phyloP scores from a whole-genome alignment of 2,329 filamentous ascomycete species.

The Pseudodiploospora longispora region DNA sequence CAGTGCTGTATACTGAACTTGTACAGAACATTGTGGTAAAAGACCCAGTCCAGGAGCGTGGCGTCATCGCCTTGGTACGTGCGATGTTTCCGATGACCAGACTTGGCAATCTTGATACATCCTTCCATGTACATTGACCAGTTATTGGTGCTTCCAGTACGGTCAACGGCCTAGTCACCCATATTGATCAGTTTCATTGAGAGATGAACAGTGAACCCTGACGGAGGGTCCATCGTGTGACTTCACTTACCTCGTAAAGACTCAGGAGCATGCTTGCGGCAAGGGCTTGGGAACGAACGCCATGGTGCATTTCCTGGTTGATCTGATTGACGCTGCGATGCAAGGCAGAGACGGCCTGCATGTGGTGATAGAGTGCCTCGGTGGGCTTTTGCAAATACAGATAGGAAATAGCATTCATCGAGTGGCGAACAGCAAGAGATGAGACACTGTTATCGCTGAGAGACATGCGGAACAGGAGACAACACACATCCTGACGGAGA shows the following conservation, averaged over 20 bases:
- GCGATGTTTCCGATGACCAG: not conserved
- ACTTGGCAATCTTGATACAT: conserved; percentile 4
- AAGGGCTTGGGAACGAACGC: conserved; percentile 5
- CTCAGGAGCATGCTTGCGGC: conserved; percentile 7
- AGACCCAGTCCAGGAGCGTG: conserved; percentile 6
- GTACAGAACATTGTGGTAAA: conserved; percentile 9
- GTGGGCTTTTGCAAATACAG: conserved; percentile 2
- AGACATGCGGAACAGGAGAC: conserved; percentile 3
- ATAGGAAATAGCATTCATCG: conserved; percentile 6
- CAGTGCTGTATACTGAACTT: conserved; percentile 9
- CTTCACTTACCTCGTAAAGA: conserved; percentile 5
- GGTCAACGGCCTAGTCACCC: conserved; percentile 4
- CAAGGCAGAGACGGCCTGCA: conserved; percentile 1
- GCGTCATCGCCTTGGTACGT: conserved; percentile 2
- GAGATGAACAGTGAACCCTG: not conserved
- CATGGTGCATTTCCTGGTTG: conserved; percentile 1
- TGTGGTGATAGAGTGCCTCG: conserved; percentile 6
- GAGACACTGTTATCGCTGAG: conserved; percentile 4
- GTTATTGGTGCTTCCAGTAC: not conserved
- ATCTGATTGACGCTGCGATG: not conserved
- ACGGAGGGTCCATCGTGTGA: no score
- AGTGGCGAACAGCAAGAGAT: conserved; percentile 4
- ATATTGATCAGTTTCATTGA: not conserved
- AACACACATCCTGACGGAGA: conserved; percentile 2
- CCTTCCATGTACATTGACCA: conserved; percentile 9